These are phyloP conservation scores for Xylaria sp. DNA, from an alignment of 2,329 filamentous ascomycete species.

Conservation along the genomic window DNA sequence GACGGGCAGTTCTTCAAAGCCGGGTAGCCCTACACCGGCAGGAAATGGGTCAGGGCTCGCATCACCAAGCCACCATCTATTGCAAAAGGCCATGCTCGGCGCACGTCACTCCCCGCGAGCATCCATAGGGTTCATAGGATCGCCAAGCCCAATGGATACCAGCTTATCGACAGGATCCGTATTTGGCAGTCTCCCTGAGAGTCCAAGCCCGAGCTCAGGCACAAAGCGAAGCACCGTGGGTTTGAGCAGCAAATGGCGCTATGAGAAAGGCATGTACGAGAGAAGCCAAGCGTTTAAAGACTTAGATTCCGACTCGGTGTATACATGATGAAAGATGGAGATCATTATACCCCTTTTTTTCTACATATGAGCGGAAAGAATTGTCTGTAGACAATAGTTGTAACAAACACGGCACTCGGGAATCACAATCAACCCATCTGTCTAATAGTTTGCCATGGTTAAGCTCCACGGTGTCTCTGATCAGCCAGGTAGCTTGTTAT, in stretches of 20 bases:
- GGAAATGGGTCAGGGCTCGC: conserved; percentile 45
- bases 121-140: conserved; percentile 56
- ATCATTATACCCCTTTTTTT: background rate
- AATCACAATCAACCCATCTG: conserved; percentile 12
- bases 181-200: conserved; percentile 67
- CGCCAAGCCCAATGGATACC: conserved; percentile 35
- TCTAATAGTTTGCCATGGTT: background rate
- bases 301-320: conserved; percentile 23
- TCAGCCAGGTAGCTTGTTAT: background rate
- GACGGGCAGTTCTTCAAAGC: conserved; percentile 61
- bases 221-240: conserved; percentile 78
- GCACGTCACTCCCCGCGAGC: conserved; percentile 66
- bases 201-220: conserved; percentile 74
- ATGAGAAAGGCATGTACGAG: conserved; percentile 73
- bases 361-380: conserved; percentile 1
- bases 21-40: conserved; percentile 50
- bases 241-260: conserved; percentile 94
- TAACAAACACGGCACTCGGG: conserved; percentile 5
- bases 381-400: conserved; percentile 7
- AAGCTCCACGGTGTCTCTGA: background rate
- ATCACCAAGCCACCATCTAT: conserved; percentile 67
- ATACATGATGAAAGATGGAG: conserved; percentile 20
- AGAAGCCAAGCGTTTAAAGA: conserved; percentile 30
- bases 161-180: conserved; percentile 47
- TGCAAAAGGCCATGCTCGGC: conserved; percentile 73